These are phyloP conservation scores for Ballota nigra DNA, from an alignment of 257 asterid species.

Conservation along the genomic window DNA sequence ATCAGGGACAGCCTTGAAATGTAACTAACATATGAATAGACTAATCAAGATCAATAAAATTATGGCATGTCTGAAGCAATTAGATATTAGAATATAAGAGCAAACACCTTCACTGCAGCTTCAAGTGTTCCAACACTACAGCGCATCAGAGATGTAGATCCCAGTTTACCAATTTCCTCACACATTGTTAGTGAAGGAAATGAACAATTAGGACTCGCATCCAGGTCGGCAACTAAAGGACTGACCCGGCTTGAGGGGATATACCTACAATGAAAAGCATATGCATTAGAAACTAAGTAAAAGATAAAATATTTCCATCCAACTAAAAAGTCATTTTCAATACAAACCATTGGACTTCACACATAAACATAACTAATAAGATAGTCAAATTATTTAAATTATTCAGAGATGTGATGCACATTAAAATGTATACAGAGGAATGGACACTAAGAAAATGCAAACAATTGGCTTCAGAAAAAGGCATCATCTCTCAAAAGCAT, in stretches of 20 bases:
- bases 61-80: neutral
- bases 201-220: slow-evolving; percentile 40
- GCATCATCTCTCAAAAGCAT: neutral
- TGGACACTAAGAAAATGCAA: neutral
- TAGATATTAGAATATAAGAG: neutral
- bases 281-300: slow-evolving; percentile 2
- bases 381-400: neutral
- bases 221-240: slow-evolving; percentile 33
- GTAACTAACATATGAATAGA: neutral
- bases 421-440: neutral
- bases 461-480: neutral
- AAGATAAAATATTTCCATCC: neutral
- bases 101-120: slow-evolving; percentile 75
- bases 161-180: slow-evolving; percentile 56
- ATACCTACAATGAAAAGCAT: slow-evolving; percentile 50
- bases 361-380: neutral
- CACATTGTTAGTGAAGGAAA: slow-evolving; percentile 65
- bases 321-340: neutral
- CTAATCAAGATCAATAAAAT: too few relatives aligned
- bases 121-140: slow-evolving; percentile 69
- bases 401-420: neutral
- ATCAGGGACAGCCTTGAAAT: neutral
- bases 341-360: neutral
- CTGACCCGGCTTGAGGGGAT: slow-evolving; percentile 72
- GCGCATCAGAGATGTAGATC: slow-evolving; percentile 61